A percentile compares a stretch with the other conserved stretches of the same genome.
Conservation (phyloP, 164 flowering plant species). For the Berberis thunbergii region DNA sequence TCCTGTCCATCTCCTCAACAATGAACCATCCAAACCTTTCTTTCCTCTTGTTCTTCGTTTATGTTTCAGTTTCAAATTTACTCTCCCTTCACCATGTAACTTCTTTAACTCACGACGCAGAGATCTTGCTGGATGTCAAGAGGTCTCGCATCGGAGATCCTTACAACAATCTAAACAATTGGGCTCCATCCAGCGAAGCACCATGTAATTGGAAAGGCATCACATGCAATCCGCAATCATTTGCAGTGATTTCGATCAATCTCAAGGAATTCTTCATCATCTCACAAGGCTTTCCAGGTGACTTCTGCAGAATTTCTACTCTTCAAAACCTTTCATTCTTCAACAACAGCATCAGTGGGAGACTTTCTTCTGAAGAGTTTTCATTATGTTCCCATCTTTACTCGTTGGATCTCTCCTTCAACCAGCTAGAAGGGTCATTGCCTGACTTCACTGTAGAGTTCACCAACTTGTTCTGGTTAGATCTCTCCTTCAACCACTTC, state of each 20-base stretch:
- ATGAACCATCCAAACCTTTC: no score
- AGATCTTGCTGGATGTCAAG: conserved; percentile 10
- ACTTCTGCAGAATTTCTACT: conserved; percentile 44
- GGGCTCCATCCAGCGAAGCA: conserved; percentile 4
- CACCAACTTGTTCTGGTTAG: conserved; percentile 23
- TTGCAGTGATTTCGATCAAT: conserved; percentile 26
- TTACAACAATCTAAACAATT: conserved; percentile 1
- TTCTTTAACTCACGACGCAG: neutral
- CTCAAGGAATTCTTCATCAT: conserved; percentile 20
- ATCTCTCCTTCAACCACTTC: conserved; percentile 47
- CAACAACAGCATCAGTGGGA: conserved; percentile 29
- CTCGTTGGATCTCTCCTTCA: conserved; percentile 32
- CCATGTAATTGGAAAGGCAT: conserved; percentile 77
- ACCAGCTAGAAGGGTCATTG: conserved; percentile 37
- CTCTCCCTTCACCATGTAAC: no score
- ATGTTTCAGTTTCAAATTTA: no score
- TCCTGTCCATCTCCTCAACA: no score
- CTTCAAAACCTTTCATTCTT: conserved; percentile 40
- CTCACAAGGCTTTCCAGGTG: conserved; percentile 44
- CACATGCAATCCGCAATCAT: conserved; percentile 23
- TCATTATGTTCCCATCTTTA: conserved; percentile 45
- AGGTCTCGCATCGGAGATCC: conserved; percentile 2
- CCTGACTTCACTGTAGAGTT: conserved; percentile 42
- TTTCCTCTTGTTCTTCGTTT: no score
- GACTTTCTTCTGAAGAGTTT: conserved; percentile 17